A percentile compares a stretch with the other conserved stretches of the same genome.
Evolutionary conservation across 2,329 filamentous ascomycete genomes (phyloP).

Genomic region (Diaporthe vaccinii): DNA sequence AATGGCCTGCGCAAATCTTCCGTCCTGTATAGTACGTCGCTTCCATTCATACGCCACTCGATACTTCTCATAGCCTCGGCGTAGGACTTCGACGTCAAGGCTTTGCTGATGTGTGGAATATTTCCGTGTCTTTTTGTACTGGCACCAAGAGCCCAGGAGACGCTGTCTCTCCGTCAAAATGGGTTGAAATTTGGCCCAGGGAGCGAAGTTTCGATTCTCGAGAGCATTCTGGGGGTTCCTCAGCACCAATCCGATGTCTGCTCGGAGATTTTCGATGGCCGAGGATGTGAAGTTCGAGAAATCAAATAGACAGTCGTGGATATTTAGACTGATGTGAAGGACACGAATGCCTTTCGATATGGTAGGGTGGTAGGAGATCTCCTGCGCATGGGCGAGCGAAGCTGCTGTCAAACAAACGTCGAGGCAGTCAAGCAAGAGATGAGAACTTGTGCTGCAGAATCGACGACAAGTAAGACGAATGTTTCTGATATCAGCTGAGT

Average conservation of each 20-base stretch:
- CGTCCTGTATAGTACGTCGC: neutral
- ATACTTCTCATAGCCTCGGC: neutral
- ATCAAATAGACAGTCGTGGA: neutral
- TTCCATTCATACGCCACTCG: neutral
- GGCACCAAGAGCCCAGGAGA: neutral
- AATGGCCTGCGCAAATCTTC: neutral
- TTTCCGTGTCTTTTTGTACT: neutral
- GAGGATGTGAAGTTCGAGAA: neutral
- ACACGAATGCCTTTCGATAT: neutral
- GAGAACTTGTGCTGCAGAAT: neutral
- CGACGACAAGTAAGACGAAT: neutral
- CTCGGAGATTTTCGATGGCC: neutral
- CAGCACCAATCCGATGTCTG: neutral
- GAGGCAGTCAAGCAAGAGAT: neutral
- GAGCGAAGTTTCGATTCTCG: neutral
- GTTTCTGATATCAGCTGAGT: neutral
- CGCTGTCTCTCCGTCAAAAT: neutral
- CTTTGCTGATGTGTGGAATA: neutral
- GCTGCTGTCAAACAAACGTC: neutral
- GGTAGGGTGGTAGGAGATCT: neutral
- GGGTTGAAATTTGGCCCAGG: neutral
- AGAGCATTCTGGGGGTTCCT: neutral
- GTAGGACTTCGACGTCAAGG: neutral
- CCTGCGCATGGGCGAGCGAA: neutral
- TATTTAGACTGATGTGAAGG: neutral